phyloP scores from a whole-genome alignment of 768 basidiomycete genomes.

The Termitomyces titanicus region DNA sequence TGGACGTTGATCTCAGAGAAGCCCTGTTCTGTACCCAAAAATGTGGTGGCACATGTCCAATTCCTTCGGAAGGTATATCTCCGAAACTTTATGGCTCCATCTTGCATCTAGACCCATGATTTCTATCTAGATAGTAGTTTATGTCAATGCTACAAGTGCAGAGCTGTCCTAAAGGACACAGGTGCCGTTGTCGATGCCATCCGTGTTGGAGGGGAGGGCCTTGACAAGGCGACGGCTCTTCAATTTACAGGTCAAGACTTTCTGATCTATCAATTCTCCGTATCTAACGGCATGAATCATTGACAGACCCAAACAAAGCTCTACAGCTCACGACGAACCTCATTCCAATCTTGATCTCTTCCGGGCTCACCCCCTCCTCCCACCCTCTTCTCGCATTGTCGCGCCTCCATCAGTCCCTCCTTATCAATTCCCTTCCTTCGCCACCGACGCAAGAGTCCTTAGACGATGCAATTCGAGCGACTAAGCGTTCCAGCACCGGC shows the following conservation, averaged over 20 bases:
- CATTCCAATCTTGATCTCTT: conserved; percentile 58
- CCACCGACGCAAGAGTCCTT: conserved; percentile 44
- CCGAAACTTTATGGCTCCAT: background rate
- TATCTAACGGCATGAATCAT: background rate
- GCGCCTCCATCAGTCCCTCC: conserved; percentile 68
- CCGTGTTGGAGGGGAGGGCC: conserved; percentile 67
- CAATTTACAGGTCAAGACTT: conserved; percentile 49
- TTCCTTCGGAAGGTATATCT: conserved; percentile 55
- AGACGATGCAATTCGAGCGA: conserved; percentile 60
- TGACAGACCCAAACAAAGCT: conserved; percentile 55
- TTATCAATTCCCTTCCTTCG: conserved; percentile 47
- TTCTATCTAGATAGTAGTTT: conserved; percentile 39
- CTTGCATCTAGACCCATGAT: background rate
- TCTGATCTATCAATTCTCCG: too few relatives aligned
- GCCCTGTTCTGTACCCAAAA: conserved; percentile 64
- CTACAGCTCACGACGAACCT: conserved; percentile 60
- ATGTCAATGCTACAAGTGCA: conserved; percentile 55
- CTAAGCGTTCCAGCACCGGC: conserved; percentile 52
- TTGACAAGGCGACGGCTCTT: conserved; percentile 65
- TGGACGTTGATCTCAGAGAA: conserved; percentile 58
- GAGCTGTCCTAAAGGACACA: conserved; percentile 40
- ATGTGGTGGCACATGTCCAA: conserved; percentile 61
- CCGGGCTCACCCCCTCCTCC: conserved; percentile 57
- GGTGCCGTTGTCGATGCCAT: conserved; percentile 60
- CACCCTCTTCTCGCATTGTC: conserved; percentile 77